These are phyloP conservation scores for Scutellaria barbata DNA, from an alignment of 257 asterid genomes.

Conservation along the genomic window DNA sequence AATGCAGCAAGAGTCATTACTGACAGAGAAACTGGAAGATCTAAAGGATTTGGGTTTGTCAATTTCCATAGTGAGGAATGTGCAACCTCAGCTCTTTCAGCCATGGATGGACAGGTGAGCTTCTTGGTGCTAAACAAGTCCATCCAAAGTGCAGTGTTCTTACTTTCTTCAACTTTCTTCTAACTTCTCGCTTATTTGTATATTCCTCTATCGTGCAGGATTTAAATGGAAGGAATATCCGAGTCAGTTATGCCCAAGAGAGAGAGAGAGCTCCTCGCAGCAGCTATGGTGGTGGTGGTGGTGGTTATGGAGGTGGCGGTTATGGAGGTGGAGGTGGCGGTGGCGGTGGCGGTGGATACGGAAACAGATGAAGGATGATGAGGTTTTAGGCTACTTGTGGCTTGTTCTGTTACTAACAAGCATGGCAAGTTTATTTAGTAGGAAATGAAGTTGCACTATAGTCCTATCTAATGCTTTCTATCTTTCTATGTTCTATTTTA, in stretches of 20 bases:
- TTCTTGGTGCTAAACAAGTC: not conserved
- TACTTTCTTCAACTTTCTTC: not conserved
- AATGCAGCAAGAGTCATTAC: conserved; percentile 65
- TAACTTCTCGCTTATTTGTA: not conserved
- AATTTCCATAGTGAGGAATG: conserved; percentile 51
- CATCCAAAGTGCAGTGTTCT: not conserved
- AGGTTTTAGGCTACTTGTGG: conserved; percentile 17
- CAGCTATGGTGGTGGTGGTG: conserved; percentile 12
- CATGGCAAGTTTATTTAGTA: not conserved
- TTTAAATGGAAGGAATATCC: conserved; percentile 35
- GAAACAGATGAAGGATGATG: not conserved
- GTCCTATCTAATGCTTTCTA: not conserved
- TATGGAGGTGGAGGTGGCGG: too few species aligned
- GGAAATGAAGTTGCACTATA: conserved; percentile 11
- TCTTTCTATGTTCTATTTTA: not conserved
- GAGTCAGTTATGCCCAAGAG: conserved; percentile 33
- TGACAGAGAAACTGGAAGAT: conserved; percentile 77
- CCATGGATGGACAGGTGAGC: conserved; percentile 89
- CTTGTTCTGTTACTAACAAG: too few species aligned
- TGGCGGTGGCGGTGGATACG: too few species aligned
- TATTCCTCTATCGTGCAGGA: conserved; percentile 21
- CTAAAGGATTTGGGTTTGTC: conserved; percentile 89
- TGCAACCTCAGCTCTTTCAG: conserved; percentile 68
- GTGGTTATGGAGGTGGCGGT: conserved; percentile 12
- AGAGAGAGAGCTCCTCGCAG: conserved; percentile 41